These are phyloP conservation scores for Phalaenopsis hybrid DNA, from an alignment of 116 monocot genomes.

Conservation along the genomic window DNA sequence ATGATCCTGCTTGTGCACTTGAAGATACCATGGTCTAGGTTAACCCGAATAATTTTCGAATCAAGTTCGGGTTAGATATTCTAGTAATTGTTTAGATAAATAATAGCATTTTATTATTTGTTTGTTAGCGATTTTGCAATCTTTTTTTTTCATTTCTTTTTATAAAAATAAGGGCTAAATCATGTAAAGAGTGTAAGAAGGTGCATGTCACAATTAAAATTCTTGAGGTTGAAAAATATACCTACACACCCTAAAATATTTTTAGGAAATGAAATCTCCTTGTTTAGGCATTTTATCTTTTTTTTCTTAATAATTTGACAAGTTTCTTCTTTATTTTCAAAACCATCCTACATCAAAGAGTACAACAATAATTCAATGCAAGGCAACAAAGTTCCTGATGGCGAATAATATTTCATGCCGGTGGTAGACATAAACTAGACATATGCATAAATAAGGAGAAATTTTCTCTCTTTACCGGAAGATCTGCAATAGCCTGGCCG, in stretches of 20 bases:
- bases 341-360: neutral
- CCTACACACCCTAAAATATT: no score
- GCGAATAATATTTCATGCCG: neutral
- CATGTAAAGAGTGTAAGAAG: neutral
- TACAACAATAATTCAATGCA: neutral
- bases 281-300: neutral
- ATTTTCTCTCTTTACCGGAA: slow-evolving; percentile 57
- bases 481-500: slow-evolving; percentile 78
- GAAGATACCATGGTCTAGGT: no score
- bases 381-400: neutral
- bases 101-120: neutral
- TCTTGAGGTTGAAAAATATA: no score
- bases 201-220: no score
- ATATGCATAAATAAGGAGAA: neutral
- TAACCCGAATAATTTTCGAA: no score
- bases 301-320: neutral
- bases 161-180: neutral
- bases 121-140: neutral
- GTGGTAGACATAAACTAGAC: neutral
- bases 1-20: neutral
- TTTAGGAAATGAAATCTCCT: neutral
- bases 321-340: slow-evolving; percentile 1
- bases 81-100: neutral
- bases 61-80: neutral
- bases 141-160: neutral